Evolutionary conservation across 2,329 filamentous ascomycete species (phyloP), one percentile per base, ranked within the genome.

Genomic region (Talaromyces sp.): DNA sequence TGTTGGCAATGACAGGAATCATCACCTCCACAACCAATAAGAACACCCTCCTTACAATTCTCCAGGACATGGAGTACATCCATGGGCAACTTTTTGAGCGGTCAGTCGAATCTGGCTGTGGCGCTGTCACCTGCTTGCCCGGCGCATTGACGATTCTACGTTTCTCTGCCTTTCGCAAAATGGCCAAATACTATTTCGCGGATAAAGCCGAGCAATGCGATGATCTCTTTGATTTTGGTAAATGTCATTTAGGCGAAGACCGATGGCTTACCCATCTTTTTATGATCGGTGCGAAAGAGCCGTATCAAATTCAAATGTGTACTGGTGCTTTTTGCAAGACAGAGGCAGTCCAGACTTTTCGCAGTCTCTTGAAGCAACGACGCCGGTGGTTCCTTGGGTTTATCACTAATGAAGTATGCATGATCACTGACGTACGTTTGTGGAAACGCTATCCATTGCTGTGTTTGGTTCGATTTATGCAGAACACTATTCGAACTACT

Each of bases 181-280:
- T 99, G 91, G 91, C 93, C 67, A 96, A 95, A 69, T 96, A 96
- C 75, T 97, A 99, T 75, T 99, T 99, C 72, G 91, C 92, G 35
- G 93, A 97, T 75, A 96, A 96, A 72, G 91, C 91, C 4, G 93
- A 96, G 72, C 89, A 96, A 68, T 96, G 91, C 67, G 90, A 96
- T 55, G 93, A 97, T 71, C 80, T 97, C 11, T 99, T 99, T 68
- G 93, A 99, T 70, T 97, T 93, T 69, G 91, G 90, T 51, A 97
- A 97, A 76, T 92, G 90, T 65, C 92, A 97, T 75, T 76, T 97
- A 39, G 94, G 94, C 35, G 94, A 97, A 73, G 94, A 99, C 74
- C 84, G 93, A 58, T 97, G 93, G 92, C 82, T 97, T 51, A 99
- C 93, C 1, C 94, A 99, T 77, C 82, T 99, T 53, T 97, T 99